Conservation (phyloP, 495 filamentous ascomycete genomes). For the Chaetomium fimeti region DNA sequence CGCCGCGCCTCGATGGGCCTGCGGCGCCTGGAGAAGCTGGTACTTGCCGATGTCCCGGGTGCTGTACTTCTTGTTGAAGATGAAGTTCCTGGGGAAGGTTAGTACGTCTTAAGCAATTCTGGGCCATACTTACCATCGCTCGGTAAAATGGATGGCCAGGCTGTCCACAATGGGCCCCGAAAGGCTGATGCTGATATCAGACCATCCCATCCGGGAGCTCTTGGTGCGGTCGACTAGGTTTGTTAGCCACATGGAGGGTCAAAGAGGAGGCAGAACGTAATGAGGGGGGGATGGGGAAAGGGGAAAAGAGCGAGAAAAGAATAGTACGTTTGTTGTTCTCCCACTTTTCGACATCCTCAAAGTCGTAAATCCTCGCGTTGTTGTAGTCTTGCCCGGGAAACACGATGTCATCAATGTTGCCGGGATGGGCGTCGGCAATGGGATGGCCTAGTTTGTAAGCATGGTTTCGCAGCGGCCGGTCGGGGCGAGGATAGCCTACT, state of each 20-base stretch:
- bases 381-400: slow-evolving; percentile 96
- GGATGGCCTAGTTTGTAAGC: slow-evolving; percentile 59
- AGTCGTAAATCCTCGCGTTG: slow-evolving; percentile 84
- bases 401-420: slow-evolving; percentile 67
- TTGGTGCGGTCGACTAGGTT: slow-evolving; percentile 65
- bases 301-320: not conserved
- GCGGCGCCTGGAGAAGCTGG: slow-evolving; percentile 45
- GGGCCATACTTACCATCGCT: slow-evolving; percentile 62
- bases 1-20: slow-evolving; percentile 23
- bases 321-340: slow-evolving; percentile 72
- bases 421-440: slow-evolving; percentile 82
- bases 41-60: slow-evolving; percentile 64
- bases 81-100: slow-evolving; percentile 64
- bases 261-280: not conserved
- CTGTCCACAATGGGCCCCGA: slow-evolving; percentile 78
- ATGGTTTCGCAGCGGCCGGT: not conserved
- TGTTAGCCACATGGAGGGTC: slow-evolving; percentile 24
- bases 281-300: not conserved
- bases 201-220: slow-evolving; percentile 90
- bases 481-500: slow-evolving; percentile 31
- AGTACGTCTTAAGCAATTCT: not conserved
- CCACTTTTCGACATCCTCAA: slow-evolving; percentile 79
- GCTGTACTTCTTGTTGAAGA: slow-evolving; percentile 79
- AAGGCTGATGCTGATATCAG: slow-evolving; percentile 80
- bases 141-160: slow-evolving; percentile 73